Percentiles rank a stretch among this genome's conserved stretches.
phyloP scores from a whole-genome alignment of 176 grass and related monocot genomes.

The Urochloa ruziziensis region DNA sequence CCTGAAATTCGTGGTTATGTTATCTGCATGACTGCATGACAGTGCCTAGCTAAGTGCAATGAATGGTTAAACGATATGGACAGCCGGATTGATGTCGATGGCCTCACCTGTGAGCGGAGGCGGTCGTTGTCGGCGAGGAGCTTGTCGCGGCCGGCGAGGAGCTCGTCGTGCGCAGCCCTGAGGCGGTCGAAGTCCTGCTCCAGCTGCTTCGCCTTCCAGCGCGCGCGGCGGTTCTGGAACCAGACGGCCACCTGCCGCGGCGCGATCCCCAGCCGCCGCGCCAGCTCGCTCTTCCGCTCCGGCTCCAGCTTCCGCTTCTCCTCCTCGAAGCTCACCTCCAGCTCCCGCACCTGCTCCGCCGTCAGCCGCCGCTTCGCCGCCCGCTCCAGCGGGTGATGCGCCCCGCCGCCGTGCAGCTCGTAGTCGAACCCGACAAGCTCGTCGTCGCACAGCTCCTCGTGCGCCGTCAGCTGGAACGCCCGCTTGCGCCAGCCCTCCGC shows the following conservation, averaged over 20 bases:
- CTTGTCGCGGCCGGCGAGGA: slow-evolving; percentile 52
- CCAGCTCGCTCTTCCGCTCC: slow-evolving; percentile 87
- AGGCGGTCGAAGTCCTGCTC: slow-evolving; percentile 78
- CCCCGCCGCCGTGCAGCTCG: slow-evolving; percentile 65
- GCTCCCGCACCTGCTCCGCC: slow-evolving; percentile 69
- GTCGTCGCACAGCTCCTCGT: slow-evolving; percentile 54
- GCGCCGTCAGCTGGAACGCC: slow-evolving; percentile 49
- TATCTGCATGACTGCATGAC: neutral
- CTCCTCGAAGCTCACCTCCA: slow-evolving; percentile 77
- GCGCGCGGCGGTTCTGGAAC: slow-evolving; percentile 97
- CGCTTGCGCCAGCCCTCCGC: slow-evolving; percentile 48
- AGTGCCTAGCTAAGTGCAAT: neutral
- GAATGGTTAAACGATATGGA: neutral
- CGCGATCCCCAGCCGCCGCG: slow-evolving; percentile 68
- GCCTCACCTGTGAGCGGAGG: slow-evolving; percentile 69
- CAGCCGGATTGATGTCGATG: neutral
- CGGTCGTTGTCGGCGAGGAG: slow-evolving; percentile 76
- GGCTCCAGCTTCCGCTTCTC: slow-evolving; percentile 89
- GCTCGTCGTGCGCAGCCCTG: slow-evolving; percentile 65
- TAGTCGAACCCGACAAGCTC: slow-evolving; percentile 1
- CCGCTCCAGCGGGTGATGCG: slow-evolving; percentile 35
- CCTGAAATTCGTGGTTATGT: neutral
- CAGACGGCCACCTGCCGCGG: slow-evolving; percentile 95
- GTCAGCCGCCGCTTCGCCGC: slow-evolving; percentile 79
- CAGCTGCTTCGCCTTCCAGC: slow-evolving; percentile 88